Base-by-base conservation (phyloP, 2,329 filamentous ascomycete genomes). In the Fusarium nisikadoi region DNA sequence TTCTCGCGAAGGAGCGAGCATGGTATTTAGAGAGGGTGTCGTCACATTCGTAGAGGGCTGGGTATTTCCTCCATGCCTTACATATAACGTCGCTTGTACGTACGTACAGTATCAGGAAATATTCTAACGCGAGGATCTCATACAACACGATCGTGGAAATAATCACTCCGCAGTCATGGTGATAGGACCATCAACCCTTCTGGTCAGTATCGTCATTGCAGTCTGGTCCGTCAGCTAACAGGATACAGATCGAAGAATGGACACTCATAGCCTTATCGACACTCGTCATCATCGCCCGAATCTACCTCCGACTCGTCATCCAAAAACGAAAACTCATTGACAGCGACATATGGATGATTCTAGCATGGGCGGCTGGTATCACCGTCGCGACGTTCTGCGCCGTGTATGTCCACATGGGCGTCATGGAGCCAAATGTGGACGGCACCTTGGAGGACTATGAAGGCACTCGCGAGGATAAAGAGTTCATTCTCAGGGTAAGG, bases 261-360 rank as follows among this genome's bases (percentile, higher is more conserved):
- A 49, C 58, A 7, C 56, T 74, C 19, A 74, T 74, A 3, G 35
- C 60, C 0, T 54, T 73, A 13, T 71, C 72, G 0, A 50, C 60
- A 1, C 5, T 52, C 1, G 70, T 70, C 14, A 70, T 74, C 17
- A 49, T 29, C 14, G 72, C 72, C 1, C 72, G 72, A 20, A 42
- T 74, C 13, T 59, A 72, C n/a, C 65, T 74, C 5, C 62, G 72
- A 20, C 45, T 74, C 5, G 17, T 33, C 2, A 64, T 74, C 19
- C 71, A 74, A 23, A 61, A 62, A 5, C 62, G 61, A 19, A 55
- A 11, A 4, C 41, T 74, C 5, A 52, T 74, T 5, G 31, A 35
- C 16, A 74, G 68, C 14, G 68, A 71, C 27, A 50, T 71, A 2
- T 68, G 52, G 53, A 74, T 74, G 49, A 45, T 54, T 2, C 6